Conservation (phyloP, 2,329 filamentous ascomycete species). For the Arthrobotrys sinensis region DNA sequence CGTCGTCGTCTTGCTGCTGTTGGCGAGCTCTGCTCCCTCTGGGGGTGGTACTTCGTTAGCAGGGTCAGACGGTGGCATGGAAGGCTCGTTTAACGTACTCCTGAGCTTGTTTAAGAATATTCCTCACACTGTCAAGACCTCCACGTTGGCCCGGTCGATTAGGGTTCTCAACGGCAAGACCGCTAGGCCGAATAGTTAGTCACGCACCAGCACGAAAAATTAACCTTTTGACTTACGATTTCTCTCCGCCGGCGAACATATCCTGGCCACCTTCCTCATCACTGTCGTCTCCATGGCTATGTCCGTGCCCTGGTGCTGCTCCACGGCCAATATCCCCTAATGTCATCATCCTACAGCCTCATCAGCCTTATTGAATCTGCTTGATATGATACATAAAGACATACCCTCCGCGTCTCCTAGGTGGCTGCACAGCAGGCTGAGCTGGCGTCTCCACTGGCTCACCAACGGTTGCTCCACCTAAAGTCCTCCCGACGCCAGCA, state of each 20-base stretch:
- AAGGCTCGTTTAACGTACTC: constrained; percentile 68
- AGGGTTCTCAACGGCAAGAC: constrained; percentile 78
- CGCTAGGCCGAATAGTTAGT: constrained; percentile 66
- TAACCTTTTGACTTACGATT: constrained; percentile 75
- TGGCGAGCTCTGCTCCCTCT: constrained; percentile 60
- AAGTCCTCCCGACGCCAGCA: constrained; percentile 28
- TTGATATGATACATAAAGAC: background rate
- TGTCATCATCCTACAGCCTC: constrained; percentile 48
- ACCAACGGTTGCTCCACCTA: constrained; percentile 39
- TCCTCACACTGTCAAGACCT: constrained; percentile 68
- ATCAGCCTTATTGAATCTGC: background rate
- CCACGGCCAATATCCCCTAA: constrained; percentile 47
- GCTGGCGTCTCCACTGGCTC: constrained; percentile 13
- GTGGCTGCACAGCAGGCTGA: constrained; percentile 20
- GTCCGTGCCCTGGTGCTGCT: constrained; percentile 26
- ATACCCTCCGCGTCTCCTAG: constrained; percentile 57
- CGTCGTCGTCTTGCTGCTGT: constrained; percentile 55
- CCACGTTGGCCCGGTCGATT: constrained; percentile 52
- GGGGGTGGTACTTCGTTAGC: background rate
- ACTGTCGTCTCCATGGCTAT: constrained; percentile 74
- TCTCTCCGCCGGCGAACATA: constrained; percentile 87
- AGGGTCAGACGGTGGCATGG: too few relatives aligned
- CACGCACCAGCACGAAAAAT: constrained; percentile 62
- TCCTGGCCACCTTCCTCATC: constrained; percentile 76
- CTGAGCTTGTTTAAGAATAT: constrained; percentile 77